Conservation (phyloP, 805 yeast genomes). For the Wickerhamiella azyma region DNA sequence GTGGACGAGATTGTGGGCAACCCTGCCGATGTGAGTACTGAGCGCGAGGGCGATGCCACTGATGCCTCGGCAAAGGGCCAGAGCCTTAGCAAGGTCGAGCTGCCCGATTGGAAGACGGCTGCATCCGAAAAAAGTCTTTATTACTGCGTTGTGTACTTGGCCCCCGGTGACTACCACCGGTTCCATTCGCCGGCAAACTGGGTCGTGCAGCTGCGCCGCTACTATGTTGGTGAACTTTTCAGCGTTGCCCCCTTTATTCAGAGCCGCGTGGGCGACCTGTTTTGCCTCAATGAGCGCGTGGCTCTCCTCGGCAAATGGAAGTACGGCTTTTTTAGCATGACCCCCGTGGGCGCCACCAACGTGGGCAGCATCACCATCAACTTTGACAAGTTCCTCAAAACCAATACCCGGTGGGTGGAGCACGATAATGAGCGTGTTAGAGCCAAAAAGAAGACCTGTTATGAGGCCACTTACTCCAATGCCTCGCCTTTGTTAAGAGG, state of each 20-base stretch:
- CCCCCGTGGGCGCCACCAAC: slow-evolving; percentile 98
- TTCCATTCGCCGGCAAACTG: slow-evolving; percentile 93
- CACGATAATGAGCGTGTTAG: slow-evolving; percentile 23
- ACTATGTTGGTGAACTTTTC: slow-evolving; percentile 88
- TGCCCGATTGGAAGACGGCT: slow-evolving; percentile 20
- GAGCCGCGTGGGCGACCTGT: slow-evolving; percentile 68
- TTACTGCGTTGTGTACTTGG: slow-evolving; percentile 84
- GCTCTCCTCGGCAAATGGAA: slow-evolving; percentile 93
- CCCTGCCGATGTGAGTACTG: slow-evolving; percentile 32
- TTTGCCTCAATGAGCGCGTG: slow-evolving; percentile 87
- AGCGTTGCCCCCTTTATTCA: slow-evolving; percentile 97
- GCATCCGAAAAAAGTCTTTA: slow-evolving; percentile 44
- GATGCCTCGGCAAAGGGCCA: slow-evolving; percentile 9
- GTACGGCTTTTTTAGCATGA: slow-evolving; percentile 94
- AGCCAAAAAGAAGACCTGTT: slow-evolving; percentile 64
- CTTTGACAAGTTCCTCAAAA: slow-evolving; percentile 78
- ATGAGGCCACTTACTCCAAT: slow-evolving; percentile 81
- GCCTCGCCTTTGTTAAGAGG: slow-evolving; percentile 73
- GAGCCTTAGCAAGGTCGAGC: slow-evolving; percentile 8
- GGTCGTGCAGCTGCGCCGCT: slow-evolving; percentile 89
- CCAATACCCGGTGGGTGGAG: slow-evolving; percentile 40
- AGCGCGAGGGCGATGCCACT: slow-evolving; percentile 59
- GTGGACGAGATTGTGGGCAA: slow-evolving; percentile 51
- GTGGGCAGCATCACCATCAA: slow-evolving; percentile 90
- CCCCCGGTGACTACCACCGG: slow-evolving; percentile 97